phyloP scores from a whole-genome alignment of 768 basidiomycete species.

The Russula foetens region DNA sequence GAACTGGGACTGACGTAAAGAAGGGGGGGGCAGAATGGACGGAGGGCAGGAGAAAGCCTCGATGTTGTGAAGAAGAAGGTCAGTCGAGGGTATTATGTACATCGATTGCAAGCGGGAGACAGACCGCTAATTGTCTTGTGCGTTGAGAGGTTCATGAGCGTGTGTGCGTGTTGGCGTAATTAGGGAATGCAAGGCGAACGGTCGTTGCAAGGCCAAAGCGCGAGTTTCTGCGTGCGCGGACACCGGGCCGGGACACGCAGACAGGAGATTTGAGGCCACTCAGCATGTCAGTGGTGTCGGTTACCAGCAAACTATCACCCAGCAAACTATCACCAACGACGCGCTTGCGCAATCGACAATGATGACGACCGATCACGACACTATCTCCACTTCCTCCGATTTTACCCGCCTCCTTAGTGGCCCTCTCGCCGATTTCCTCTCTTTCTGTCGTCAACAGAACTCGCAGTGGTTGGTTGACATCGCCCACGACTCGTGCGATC shows the following conservation, averaged over 20 bases:
- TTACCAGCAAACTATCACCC: no score
- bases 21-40: conserved; percentile 80
- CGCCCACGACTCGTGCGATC: background rate
- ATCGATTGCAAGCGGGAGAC: background rate
- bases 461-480: background rate
- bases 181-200: no score
- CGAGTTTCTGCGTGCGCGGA: no score
- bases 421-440: background rate
- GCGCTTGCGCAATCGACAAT: background rate
- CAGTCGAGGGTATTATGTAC: background rate
- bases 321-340: no score
- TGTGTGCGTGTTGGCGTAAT: background rate
- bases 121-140: conserved; percentile 6
- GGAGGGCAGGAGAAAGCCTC: conserved; percentile 73
- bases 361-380: background rate
- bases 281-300: no score
- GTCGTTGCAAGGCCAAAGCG: no score
- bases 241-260: no score
- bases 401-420: background rate
- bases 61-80: background rate
- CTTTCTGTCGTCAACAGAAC: background rate
- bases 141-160: conserved; percentile 5
- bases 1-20: conserved; percentile 60
- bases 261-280: no score
- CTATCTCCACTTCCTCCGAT: background rate